These are phyloP conservation scores for Fusarium piperis DNA, from an alignment of 2,329 filamentous ascomycete genomes.

Conservation along the genomic window DNA sequence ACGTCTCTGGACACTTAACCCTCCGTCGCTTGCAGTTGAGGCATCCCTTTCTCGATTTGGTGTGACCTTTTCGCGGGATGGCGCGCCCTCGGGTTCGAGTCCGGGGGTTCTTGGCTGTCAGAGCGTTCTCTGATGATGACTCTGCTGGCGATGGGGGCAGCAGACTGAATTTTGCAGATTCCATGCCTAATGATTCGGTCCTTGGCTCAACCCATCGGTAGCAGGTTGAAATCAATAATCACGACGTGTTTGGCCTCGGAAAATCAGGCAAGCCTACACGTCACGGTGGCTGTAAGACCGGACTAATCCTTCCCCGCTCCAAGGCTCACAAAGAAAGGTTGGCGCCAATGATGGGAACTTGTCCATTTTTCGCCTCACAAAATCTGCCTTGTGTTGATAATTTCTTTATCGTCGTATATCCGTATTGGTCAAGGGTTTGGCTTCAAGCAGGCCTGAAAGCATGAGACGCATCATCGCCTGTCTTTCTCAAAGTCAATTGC, in stretches of 20 bases:
- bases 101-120: neutral
- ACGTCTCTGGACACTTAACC: conserved; percentile 34
- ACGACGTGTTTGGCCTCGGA: neutral
- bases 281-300: conserved; percentile 14
- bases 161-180: neutral
- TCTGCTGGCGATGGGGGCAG: neutral
- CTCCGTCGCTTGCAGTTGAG: conserved; percentile 35
- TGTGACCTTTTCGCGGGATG: conserved; percentile 24
- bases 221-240: neutral
- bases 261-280: neutral
- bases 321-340: neutral
- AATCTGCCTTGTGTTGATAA: neutral
- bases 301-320: conserved; percentile 19
- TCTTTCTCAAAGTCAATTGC: neutral
- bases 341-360: neutral
- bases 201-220: neutral
- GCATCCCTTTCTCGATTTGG: conserved; percentile 32
- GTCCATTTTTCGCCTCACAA: neutral
- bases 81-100: neutral
- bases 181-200: neutral
- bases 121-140: neutral
- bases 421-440: neutral
- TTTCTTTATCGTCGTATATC: neutral
- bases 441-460: neutral
- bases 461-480: neutral